Conservation (phyloP, 192 early-diverging fungal species). For the Bifiguratus adelaidae region DNA sequence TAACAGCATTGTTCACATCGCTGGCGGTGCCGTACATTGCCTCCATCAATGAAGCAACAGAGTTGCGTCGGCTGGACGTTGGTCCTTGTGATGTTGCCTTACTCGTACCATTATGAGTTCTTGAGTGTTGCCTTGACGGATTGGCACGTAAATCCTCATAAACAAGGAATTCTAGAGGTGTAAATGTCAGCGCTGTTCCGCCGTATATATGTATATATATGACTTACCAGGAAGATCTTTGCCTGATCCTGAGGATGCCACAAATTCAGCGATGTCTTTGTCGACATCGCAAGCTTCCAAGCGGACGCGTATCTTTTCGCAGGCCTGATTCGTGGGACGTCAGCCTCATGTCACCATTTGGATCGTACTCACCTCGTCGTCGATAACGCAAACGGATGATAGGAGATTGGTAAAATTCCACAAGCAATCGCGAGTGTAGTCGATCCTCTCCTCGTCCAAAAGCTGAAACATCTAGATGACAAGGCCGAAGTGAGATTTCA, state of each 20-base stretch:
- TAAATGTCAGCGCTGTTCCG: too few relatives aligned
- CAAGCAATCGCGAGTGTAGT: constrained; percentile 51
- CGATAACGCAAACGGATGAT: constrained; percentile 52
- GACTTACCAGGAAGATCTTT: constrained; percentile 1
- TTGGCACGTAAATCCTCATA: too few relatives aligned
- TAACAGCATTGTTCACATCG: too few relatives aligned
- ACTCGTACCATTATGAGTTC: too few relatives aligned
- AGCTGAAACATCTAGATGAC: constrained; percentile 36
- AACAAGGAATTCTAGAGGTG: too few relatives aligned
- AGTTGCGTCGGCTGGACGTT: too few relatives aligned
- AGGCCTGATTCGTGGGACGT: constrained; percentile 25
- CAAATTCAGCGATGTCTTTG: constrained; percentile 52
- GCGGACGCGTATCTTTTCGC: constrained; percentile 55
- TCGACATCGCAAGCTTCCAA: constrained; percentile 53
- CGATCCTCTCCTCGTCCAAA: constrained; percentile 66
- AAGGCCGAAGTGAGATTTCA: neutral
- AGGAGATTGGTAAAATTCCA: constrained; percentile 67
- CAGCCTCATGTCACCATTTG: neutral
- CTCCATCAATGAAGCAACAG: too few relatives aligned
- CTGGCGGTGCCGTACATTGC: too few relatives aligned
- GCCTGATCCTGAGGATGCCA: constrained; percentile 53
- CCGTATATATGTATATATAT: too few relatives aligned
- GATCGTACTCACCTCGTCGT: constrained; percentile 45
- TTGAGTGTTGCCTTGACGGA: too few relatives aligned
- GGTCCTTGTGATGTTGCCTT: too few relatives aligned